Evolutionary conservation across 495 filamentous ascomycete genomes (phyloP).

Genomic region (Xylaria grammica): DNA sequence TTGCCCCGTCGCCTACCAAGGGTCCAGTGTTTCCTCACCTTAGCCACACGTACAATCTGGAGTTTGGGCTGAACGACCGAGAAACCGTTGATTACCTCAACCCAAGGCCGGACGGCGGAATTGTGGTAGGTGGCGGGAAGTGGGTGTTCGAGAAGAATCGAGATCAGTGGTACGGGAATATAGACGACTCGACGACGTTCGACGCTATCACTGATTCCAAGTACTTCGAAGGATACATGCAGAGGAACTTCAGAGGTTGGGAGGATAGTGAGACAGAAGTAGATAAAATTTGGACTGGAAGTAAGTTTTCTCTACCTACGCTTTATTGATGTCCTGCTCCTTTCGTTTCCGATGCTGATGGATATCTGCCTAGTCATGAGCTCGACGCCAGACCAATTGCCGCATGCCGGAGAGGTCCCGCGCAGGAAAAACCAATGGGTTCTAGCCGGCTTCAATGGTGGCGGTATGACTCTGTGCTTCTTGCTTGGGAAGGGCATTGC

Average conservation of each 20-base stretch:
- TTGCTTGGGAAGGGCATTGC: slow-evolving; percentile 50
- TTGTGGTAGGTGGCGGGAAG: slow-evolving; percentile 48
- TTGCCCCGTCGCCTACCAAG: slow-evolving; percentile 12
- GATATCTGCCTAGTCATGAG: slow-evolving; percentile 43
- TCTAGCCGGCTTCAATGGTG: slow-evolving; percentile 59
- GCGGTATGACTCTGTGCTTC: slow-evolving; percentile 60
- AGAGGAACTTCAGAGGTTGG: slow-evolving; percentile 49
- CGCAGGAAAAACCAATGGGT: slow-evolving; percentile 49
- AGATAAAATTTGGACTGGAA: slow-evolving; percentile 56
- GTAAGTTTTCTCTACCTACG: slow-evolving; percentile 18
- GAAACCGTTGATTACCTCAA: slow-evolving; percentile 27
- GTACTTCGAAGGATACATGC: slow-evolving; percentile 58
- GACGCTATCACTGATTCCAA: slow-evolving; percentile 34
- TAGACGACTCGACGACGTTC: slow-evolving; percentile 50
- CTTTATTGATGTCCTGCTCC: background rate
- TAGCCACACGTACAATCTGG: slow-evolving; percentile 14
- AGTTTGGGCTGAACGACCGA: slow-evolving; percentile 1
- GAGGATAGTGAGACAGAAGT: slow-evolving; percentile 49
- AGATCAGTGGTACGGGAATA: slow-evolving; percentile 49
- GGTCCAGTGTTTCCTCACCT: slow-evolving; percentile 14
- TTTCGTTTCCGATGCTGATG: background rate
- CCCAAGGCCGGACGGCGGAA: slow-evolving; percentile 32
- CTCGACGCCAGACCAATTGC: slow-evolving; percentile 50
- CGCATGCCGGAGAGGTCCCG: slow-evolving; percentile 56
- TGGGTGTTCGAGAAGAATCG: slow-evolving; percentile 38